Evolutionary conservation across 768 basidiomycete species (phyloP).

Genomic region (Auricularia sp.): DNA sequence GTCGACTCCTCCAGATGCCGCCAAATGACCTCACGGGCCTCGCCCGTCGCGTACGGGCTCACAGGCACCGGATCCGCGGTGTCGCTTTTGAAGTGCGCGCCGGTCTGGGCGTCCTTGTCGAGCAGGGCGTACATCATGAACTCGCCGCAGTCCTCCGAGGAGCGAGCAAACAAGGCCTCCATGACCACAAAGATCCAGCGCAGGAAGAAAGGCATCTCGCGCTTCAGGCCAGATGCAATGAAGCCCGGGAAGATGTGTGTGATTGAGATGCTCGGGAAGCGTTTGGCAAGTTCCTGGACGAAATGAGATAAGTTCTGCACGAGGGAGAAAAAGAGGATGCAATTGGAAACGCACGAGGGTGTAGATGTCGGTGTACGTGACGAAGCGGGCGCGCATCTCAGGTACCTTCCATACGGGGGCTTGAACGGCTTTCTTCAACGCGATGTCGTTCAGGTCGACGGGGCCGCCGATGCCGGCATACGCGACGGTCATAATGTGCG

Average conservation of each 20-base stretch:
- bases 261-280: constrained; percentile 2
- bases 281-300: constrained; percentile 5
- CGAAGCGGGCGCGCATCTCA: not conserved
- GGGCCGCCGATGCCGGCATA: constrained; percentile 24
- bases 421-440: constrained; percentile 29
- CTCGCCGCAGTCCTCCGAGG: constrained; percentile 14
- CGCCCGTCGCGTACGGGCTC: not conserved
- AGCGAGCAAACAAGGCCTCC: constrained; percentile 1
- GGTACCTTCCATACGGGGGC: not conserved
- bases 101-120: not conserved
- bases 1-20: not conserved
- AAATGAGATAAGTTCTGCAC: too few relatives aligned
- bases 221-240: not conserved
- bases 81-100: not conserved
- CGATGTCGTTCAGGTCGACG: constrained; percentile 39
- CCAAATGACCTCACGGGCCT: not conserved
- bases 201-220: not conserved
- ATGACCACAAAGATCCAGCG: not conserved
- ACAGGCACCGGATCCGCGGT: not conserved
- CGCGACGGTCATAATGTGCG: constrained; percentile 37
- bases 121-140: constrained; percentile 15
- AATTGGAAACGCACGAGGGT: not conserved
- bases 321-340: not conserved
- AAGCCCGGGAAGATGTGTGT: constrained; percentile 4
- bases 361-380: not conserved